A percentile compares a stretch with the other conserved stretches of the same genome.
Conservation (phyloP, 2,329 filamentous ascomycete species). For the Scopulariopsis brevicaulis region DNA sequence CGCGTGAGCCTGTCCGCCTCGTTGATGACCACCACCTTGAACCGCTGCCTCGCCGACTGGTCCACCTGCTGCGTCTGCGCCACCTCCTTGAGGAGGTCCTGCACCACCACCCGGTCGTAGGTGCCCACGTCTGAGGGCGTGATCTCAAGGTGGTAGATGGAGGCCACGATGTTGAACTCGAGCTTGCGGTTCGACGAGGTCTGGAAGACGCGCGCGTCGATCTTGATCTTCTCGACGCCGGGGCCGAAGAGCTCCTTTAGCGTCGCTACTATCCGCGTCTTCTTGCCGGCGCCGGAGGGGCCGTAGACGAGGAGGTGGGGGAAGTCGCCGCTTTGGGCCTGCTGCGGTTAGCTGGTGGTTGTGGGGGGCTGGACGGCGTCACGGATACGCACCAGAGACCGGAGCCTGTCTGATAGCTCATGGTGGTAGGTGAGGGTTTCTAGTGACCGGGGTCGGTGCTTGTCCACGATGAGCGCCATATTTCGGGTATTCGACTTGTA, state of each 20-base stretch:
- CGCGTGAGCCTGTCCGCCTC: conserved; percentile 90
- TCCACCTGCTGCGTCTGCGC: conserved; percentile 99
- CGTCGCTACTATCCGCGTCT: conserved; percentile 91
- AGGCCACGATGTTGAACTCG: conserved; percentile 97
- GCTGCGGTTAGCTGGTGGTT: conserved; percentile 2
- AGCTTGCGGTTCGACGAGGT: conserved; percentile 93
- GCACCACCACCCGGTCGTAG: conserved; percentile 91
- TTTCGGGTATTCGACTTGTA: neutral
- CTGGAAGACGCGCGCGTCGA: conserved; percentile 93
- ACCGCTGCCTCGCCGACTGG: conserved; percentile 74
- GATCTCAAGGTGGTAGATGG: conserved; percentile 96
- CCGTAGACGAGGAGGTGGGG: conserved; percentile 96
- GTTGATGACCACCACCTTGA: conserved; percentile 99
- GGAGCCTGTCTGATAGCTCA: conserved; percentile 77
- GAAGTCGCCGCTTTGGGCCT: conserved; percentile 96
- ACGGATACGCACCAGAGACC: conserved; percentile 57
- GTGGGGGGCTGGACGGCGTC: neutral
- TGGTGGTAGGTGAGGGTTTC: conserved; percentile 77
- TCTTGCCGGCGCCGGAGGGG: conserved; percentile 92
- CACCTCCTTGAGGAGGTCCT: conserved; percentile 93
- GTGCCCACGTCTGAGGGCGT: conserved; percentile 94
- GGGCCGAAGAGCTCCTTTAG: conserved; percentile 91
- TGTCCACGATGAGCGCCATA: conserved; percentile 63
- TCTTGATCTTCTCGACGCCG: conserved; percentile 99
- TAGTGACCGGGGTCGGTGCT: conserved; percentile 61